Evolutionary conservation across 768 basidiomycete species (phyloP).

Genomic region (Fomitopsis serialis): DNA sequence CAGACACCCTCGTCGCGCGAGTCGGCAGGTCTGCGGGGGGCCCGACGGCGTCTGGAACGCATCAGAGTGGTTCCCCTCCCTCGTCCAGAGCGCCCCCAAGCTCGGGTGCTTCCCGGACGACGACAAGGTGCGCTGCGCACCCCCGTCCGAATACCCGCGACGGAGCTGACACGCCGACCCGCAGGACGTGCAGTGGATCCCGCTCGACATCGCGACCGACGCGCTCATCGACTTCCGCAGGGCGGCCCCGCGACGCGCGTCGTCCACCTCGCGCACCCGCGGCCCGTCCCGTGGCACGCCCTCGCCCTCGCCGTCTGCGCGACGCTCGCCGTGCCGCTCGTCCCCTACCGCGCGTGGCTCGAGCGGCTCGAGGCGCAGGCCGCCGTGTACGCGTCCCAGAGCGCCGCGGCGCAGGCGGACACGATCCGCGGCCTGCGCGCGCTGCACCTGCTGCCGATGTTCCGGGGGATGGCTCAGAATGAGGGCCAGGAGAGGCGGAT

Average conservation of each 20-base stretch:
- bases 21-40: constrained; percentile 39
- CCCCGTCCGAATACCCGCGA: neutral
- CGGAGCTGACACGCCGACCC: neutral
- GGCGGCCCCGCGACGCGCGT: neutral
- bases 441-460: neutral
- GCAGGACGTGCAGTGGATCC: neutral
- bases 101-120: constrained; percentile 3
- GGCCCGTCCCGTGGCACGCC: neutral
- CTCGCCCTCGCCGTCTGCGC: neutral
- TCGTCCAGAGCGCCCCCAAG: constrained; percentile 21
- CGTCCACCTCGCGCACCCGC: constrained; percentile 3
- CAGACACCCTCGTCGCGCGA: constrained; percentile 31
- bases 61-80: constrained; percentile 38
- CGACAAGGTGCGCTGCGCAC: neutral
- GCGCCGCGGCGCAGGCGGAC: neutral
- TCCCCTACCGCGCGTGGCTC: neutral
- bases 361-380: neutral
- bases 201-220: neutral
- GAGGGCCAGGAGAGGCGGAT: neutral
- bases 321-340: neutral
- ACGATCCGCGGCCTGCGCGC: neutral
- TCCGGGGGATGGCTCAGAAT: neutral
- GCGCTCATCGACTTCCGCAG: neutral
- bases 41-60: constrained; percentile 38
- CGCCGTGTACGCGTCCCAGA: neutral